Conservation (phyloP, 2,329 filamentous ascomycete genomes). For the Hortaea sp. region DNA sequence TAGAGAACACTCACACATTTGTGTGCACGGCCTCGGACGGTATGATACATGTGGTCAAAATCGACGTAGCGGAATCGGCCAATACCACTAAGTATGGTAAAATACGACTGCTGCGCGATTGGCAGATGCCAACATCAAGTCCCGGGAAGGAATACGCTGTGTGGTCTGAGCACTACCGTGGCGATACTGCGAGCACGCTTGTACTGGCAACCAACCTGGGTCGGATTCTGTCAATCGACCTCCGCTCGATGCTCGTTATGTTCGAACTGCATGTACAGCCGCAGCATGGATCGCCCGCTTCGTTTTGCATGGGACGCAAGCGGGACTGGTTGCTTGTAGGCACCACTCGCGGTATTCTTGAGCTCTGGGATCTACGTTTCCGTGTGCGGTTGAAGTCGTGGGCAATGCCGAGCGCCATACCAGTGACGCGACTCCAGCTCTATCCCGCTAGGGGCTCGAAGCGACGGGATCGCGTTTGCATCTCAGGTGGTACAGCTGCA, state of each 20-base stretch:
- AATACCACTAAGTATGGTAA: conserved; percentile 50
- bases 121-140: conserved; percentile 51
- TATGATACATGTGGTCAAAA: conserved; percentile 77
- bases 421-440: conserved; percentile 69
- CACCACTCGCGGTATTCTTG: conserved; percentile 83
- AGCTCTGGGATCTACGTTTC: conserved; percentile 96
- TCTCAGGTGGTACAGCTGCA: conserved; percentile 75
- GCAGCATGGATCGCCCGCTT: conserved; percentile 83
- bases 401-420: conserved; percentile 70
- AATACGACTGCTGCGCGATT: conserved; percentile 64
- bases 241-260: conserved; percentile 73
- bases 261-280: conserved; percentile 79
- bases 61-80: conserved; percentile 53
- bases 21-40: conserved; percentile 84
- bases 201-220: conserved; percentile 79
- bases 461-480: conserved; percentile 74
- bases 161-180: conserved; percentile 86
- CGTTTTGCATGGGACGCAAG: conserved; percentile 77
- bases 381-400: conserved; percentile 76
- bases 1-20: conserved; percentile 90
- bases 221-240: conserved; percentile 71
- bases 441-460: conserved; percentile 50
- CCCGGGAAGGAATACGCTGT: conserved; percentile 61
- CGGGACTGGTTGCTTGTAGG: conserved; percentile 86
- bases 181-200: conserved; percentile 71